A percentile compares a stretch with the other conserved stretches of the same genome.
phyloP scores from a whole-genome alignment of 1,284 basidiomycete genomes.

The Ustilago sp. region DNA sequence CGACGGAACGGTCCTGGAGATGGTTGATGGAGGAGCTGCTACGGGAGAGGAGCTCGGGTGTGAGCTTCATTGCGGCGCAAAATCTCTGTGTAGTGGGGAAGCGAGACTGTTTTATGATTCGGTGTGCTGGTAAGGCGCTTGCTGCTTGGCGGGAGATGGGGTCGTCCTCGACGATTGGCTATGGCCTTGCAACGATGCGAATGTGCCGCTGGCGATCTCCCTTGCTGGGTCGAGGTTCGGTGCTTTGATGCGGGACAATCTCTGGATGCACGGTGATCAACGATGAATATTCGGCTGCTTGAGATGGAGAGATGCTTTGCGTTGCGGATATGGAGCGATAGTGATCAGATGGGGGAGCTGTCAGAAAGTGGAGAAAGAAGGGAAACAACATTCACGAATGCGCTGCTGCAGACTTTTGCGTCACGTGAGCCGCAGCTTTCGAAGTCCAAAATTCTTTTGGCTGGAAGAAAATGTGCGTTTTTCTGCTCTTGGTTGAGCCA shows the following conservation, averaged over 20 bases:
- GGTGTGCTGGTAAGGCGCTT: neutral
- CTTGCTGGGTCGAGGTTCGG: neutral
- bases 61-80: constrained; percentile 82
- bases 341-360: constrained; percentile 4
- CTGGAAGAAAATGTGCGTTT: constrained; percentile 7
- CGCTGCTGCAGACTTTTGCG: constrained; percentile 6
- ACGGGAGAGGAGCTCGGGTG: constrained; percentile 86
- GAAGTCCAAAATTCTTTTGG: neutral
- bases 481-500: neutral
- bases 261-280: neutral
- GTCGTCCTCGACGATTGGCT: neutral
- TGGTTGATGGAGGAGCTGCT: constrained; percentile 85
- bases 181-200: neutral
- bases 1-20: constrained; percentile 89
- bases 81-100: neutral
- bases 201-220: neutral
- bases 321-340: neutral
- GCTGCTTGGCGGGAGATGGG: neutral
- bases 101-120: neutral
- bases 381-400: constrained; percentile 11
- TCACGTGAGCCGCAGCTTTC: constrained; percentile 36
- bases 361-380: constrained; percentile 40
- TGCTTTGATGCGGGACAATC: neutral
- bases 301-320: neutral
- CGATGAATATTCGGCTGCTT: neutral